Conservation (phyloP, 1,284 basidiomycete genomes). For the Naganishia sp. region DNA sequence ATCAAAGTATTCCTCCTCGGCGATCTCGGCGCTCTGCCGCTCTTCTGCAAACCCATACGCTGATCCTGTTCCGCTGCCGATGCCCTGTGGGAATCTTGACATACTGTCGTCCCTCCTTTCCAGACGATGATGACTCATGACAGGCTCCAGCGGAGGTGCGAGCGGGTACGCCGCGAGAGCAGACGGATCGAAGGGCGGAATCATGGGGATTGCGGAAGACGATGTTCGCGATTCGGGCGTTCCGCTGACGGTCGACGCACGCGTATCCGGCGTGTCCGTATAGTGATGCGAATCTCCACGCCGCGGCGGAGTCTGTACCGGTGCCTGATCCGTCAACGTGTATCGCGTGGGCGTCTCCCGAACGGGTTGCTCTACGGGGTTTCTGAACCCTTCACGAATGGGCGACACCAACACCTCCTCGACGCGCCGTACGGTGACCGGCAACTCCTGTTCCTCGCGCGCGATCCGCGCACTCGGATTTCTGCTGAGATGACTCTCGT, state of each 20-base stretch:
- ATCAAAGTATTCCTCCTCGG: constrained; percentile 20
- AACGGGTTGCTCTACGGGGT: not conserved
- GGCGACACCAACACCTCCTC: constrained; percentile 17
- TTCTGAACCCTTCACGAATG: not conserved
- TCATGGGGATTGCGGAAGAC: constrained; percentile 14
- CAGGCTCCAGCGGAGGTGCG: not conserved
- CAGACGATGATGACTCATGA: not conserved
- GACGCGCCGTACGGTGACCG: not conserved
- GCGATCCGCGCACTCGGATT: constrained; percentile 11
- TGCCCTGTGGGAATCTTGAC: constrained; percentile 14
- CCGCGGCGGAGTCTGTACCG: not conserved
- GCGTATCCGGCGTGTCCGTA: not conserved
- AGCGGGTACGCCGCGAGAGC: constrained; percentile 5
- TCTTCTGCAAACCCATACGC: not conserved
- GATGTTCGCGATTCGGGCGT: not conserved
- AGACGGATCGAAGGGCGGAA: not conserved
- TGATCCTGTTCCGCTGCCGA: constrained; percentile 21
- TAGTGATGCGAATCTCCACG: not conserved
- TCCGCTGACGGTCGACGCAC: not conserved
- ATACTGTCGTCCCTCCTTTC: constrained; percentile 12
- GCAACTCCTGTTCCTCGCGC: not conserved
- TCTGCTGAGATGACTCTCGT: constrained; percentile 17
- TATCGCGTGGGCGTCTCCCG: not conserved
- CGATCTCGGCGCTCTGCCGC: not conserved
- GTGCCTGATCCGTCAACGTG: constrained; percentile 1